Base-by-base conservation (phyloP, 108 stramenopile species). In the Conticribra guillardii region DNA sequence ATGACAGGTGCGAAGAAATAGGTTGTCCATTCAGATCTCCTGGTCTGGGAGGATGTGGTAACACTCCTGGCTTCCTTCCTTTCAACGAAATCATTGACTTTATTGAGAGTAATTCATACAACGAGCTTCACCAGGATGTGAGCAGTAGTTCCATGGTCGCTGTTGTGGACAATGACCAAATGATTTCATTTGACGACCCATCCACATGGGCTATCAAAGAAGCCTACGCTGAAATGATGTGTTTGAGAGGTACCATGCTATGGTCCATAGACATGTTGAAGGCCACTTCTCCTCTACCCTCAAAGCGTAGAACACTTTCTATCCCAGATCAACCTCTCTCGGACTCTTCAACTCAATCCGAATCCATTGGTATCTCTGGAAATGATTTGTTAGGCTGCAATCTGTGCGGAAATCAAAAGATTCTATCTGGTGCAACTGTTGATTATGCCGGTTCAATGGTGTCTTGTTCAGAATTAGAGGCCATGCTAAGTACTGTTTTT, bases 181-280 rank as follows among this genome's bases (percentile, higher is more conserved):
- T 77, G 70, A 82, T 82, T 27, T 77, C 71, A 29, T 82, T 60
- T 30, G 81, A 82, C 51, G 70, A 82, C 23, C 70, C 65, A 51
- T 58, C 27, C 21, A 82, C 81, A 18, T 82, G 76, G 71, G 63
- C 76, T 26, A 73, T 77, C 56, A 82, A 82, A 34, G 71, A 82
- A 54, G 76, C 69, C 7, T 82, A 82, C 51, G 75, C 81, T 26
- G 75, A 77, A 52, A 77, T 77, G 76, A 77, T 73, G 76, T 82
- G 81, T 29, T 50, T 82, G 16, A 71, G 81, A 67, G 81, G 81
- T 29, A 66, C 64, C n/a, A 82, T 78, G 76, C 45, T 76, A 17
- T 82, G 81, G 81, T 82, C 81, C 18, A 50, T 77, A n/a, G 81
- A 82, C 51, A 82, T 82, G 81, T 61, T 79, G 41, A 67, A 72